Evolutionary conservation across 192 early-diverging fungal species (phyloP).

Genomic region (Obelidium mucronatum): DNA sequence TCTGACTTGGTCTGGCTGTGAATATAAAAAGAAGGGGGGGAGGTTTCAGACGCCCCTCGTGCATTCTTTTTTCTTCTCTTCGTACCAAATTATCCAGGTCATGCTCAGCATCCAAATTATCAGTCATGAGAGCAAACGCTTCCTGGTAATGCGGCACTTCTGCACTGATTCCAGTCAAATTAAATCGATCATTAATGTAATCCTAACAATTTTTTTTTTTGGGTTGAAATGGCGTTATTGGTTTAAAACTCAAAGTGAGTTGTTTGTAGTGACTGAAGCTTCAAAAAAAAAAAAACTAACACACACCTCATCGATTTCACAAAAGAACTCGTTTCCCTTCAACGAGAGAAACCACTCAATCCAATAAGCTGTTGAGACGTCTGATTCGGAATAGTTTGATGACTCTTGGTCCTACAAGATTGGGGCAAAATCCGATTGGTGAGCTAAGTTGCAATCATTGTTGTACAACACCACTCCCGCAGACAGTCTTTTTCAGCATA

Average conservation of each 20-base stretch:
- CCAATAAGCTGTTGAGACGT: constrained; percentile 67
- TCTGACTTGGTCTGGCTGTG: constrained; percentile 69
- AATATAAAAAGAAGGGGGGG: too few relatives aligned
- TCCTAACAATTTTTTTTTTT: constrained; percentile 48
- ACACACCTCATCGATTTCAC: constrained; percentile 87
- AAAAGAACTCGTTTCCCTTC: constrained; percentile 98
- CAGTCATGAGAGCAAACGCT: constrained; percentile 93
- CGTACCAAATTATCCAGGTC: constrained; percentile 19
- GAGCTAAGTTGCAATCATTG: not conserved
- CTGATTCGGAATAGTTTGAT: constrained; percentile 46
- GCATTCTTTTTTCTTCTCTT: too few relatives aligned
- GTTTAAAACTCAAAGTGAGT: too few relatives aligned
- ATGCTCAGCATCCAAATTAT: constrained; percentile 76
- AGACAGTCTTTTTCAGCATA: not conserved
- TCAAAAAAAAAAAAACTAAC: not conserved
- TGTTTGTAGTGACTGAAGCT: too few relatives aligned
- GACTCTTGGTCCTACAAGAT: constrained; percentile 9
- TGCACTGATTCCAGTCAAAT: constrained; percentile 89
- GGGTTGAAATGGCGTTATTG: too few relatives aligned
- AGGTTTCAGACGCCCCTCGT: too few relatives aligned
- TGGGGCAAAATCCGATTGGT: not conserved
- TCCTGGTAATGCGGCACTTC: constrained; percentile 92
- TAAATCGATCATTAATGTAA: constrained; percentile 97
- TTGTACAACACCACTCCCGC: not conserved
- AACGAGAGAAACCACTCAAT: constrained; percentile 92